These are phyloP conservation scores for Phytophthora capsici DNA, from an alignment of 352 stramenopile species.

Conservation along the genomic window DNA sequence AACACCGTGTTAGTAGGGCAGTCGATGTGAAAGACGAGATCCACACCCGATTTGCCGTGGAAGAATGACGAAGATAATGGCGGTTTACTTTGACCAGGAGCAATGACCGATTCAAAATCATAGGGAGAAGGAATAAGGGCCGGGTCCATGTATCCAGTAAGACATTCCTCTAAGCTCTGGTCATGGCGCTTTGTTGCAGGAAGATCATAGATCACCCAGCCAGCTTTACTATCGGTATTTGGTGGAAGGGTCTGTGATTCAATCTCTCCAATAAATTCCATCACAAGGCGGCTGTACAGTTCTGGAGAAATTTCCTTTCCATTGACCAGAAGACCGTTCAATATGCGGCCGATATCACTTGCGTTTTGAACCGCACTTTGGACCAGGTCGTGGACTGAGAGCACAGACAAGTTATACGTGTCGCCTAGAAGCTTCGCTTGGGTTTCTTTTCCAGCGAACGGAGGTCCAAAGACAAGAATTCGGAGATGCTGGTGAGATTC, in stretches of 20 bases:
- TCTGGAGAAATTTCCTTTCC: conserved; percentile 51
- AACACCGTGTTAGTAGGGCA: conserved; percentile 42
- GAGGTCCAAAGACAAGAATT: conserved; percentile 63
- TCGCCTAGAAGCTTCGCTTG: conserved; percentile 57
- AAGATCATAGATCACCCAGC: conserved; percentile 77
- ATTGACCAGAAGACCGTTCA: conserved; percentile 32
- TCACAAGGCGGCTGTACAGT: conserved; percentile 64
- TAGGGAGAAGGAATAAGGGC: conserved; percentile 45
- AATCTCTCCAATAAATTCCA: conserved; percentile 42
- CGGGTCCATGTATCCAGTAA: conserved; percentile 67
- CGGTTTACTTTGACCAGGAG: conserved; percentile 44
- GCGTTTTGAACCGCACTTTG: conserved; percentile 35
- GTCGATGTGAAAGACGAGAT: conserved; percentile 75
- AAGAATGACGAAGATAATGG: conserved; percentile 52
- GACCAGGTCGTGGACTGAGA: conserved; percentile 63
- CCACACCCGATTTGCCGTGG: conserved; percentile 70
- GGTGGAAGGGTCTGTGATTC: conserved; percentile 4
- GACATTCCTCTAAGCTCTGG: conserved; percentile 53
- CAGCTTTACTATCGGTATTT: conserved; percentile 26
- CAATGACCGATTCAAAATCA: conserved; percentile 65
- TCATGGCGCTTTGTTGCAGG: conserved; percentile 53
- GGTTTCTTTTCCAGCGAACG: conserved; percentile 67
- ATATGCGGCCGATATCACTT: conserved; percentile 39
- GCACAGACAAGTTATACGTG: conserved; percentile 53
- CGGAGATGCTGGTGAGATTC: conserved; percentile 36